These are phyloP conservation scores for Phaeoacremonium minimum DNA, from an alignment of 2,329 filamentous ascomycete species.

Conservation along the genomic window DNA sequence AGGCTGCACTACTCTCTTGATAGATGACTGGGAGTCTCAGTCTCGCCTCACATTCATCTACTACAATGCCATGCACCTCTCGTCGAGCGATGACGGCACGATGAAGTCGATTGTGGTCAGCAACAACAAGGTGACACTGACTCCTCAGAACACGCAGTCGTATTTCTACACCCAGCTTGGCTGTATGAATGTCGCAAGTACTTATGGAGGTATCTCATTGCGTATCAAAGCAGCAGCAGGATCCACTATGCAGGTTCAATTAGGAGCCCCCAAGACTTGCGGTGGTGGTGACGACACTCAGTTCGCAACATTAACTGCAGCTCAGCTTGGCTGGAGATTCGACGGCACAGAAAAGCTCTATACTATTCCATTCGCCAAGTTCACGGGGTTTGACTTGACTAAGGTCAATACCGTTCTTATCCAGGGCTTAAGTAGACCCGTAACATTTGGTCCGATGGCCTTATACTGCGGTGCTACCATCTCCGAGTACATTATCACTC, in stretches of 20 bases:
- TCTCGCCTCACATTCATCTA: constrained; percentile 56
- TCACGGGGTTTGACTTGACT: constrained; percentile 40
- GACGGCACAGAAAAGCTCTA: constrained; percentile 57
- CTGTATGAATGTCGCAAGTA: constrained; percentile 44
- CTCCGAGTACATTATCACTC: constrained; percentile 42
- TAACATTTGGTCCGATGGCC: constrained; percentile 52
- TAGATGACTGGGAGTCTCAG: constrained; percentile 60
- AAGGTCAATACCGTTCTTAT: constrained; percentile 51
- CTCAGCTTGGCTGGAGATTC: constrained; percentile 54
- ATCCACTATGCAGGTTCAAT: constrained; percentile 44
- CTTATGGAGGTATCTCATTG: constrained; percentile 51
- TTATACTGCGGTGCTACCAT: constrained; percentile 52
- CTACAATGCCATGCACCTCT: constrained; percentile 53
- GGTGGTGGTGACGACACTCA: constrained; percentile 30
- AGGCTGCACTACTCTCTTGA: constrained; percentile 18
- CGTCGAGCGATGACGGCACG: constrained; percentile 52
- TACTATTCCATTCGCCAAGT: constrained; percentile 51
- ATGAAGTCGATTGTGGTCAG: constrained; percentile 51
- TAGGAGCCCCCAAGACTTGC: constrained; percentile 43
- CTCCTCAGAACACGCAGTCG: constrained; percentile 39
- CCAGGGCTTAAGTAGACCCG: constrained; percentile 34
- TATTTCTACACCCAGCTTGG: constrained; percentile 57
- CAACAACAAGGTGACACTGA: constrained; percentile 46
- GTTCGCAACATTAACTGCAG: constrained; percentile 32
- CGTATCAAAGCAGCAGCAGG: constrained; percentile 49